Conservation (phyloP, 768 basidiomycete species). For the Lactifluus hygrophoroides region DNA sequence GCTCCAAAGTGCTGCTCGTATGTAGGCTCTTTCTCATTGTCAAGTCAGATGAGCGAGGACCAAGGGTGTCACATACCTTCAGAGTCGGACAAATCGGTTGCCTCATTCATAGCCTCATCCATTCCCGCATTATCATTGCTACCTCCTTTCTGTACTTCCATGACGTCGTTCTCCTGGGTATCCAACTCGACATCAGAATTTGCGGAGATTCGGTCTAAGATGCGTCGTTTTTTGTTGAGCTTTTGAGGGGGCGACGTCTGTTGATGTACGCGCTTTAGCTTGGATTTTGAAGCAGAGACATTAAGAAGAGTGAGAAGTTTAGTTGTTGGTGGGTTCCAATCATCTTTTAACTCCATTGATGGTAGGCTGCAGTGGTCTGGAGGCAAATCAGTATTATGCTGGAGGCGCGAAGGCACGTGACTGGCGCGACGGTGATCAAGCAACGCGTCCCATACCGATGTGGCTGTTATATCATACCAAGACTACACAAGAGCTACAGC, state of each 20-base stretch:
- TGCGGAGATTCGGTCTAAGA: constrained; percentile 28
- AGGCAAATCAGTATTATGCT: neutral
- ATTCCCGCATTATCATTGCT: constrained; percentile 10
- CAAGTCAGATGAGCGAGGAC: neutral
- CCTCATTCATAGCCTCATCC: constrained; percentile 4
- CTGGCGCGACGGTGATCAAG: neutral
- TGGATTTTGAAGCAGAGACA: constrained; percentile 73
- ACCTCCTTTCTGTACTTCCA: constrained; percentile 17
- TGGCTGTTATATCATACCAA: neutral
- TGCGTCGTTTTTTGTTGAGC: constrained; percentile 62
- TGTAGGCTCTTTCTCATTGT: constrained; percentile 29
- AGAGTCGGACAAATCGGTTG: constrained; percentile 3
- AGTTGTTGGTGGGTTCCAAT: constrained; percentile 54
- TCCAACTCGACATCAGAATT: constrained; percentile 1
- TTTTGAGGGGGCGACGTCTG: constrained; percentile 45
- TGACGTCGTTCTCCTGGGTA: neutral
- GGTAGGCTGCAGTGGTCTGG: neutral
- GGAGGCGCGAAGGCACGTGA: neutral
- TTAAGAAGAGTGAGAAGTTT: constrained; percentile 83
- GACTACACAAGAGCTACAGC: neutral
- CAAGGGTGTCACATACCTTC: constrained; percentile 16
- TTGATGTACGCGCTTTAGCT: constrained; percentile 37
- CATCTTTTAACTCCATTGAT: constrained; percentile 19
- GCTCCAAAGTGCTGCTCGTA: constrained; percentile 75
- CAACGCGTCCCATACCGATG: constrained; percentile 7